Evolutionary conservation across 495 filamentous ascomycete species (phyloP).

Genomic region (Penicillium antarcticum): DNA sequence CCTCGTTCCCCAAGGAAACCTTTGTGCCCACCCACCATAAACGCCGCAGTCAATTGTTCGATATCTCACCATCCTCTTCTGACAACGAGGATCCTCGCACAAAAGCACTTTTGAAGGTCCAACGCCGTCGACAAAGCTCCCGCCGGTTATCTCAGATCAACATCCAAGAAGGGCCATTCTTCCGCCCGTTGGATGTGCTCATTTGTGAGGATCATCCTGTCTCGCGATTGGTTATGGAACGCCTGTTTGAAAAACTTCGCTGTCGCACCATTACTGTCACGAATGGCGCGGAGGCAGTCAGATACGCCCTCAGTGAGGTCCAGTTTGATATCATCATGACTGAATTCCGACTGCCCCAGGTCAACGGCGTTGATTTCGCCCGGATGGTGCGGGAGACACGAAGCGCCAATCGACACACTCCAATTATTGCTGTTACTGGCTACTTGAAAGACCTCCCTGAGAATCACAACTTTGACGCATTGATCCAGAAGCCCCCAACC

Average conservation of each 20-base stretch:
- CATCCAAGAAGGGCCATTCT: constrained; percentile 75
- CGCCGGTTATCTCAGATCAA: constrained; percentile 87
- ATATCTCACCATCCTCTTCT: constrained; percentile 95
- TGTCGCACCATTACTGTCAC: constrained; percentile 91
- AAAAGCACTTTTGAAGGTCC: constrained; percentile 89
- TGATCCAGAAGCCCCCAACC: constrained; percentile 95
- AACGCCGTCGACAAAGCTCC: constrained; percentile 87
- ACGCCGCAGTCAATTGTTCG: constrained; percentile 88
- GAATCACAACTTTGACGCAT: constrained; percentile 87
- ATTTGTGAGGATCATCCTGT: constrained; percentile 98
- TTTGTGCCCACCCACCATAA: constrained; percentile 76
- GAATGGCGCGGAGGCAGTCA: constrained; percentile 85
- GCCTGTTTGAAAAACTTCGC: constrained; percentile 86
- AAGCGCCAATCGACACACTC: constrained; percentile 89
- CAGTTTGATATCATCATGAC: constrained; percentile 96
- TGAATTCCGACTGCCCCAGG: constrained; percentile 90
- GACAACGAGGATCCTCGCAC: constrained; percentile 93
- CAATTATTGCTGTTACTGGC: constrained; percentile 94
- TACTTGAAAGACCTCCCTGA: constrained; percentile 94
- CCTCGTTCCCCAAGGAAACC: constrained; percentile 54
- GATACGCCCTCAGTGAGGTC: constrained; percentile 90
- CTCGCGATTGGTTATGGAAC: constrained; percentile 96
- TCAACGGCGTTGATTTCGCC: constrained; percentile 91
- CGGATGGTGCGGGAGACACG: constrained; percentile 96
- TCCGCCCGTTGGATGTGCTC: constrained; percentile 87